phyloP scores from a whole-genome alignment of 495 filamentous ascomycete species.

The Mytilinidion resinicola region DNA sequence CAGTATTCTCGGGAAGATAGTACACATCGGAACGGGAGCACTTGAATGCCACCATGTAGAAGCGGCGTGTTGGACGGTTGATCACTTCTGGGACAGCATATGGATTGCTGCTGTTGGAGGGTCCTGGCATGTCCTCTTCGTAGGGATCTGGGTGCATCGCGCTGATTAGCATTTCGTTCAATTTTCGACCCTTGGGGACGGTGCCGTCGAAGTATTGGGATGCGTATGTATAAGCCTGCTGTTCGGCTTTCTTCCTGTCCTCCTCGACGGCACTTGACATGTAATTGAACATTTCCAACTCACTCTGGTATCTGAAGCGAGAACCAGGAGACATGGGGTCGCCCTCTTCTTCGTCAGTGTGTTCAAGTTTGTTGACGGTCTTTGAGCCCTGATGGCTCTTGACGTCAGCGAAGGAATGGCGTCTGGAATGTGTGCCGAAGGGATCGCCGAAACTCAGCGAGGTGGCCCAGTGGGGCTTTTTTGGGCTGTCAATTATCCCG shows the following conservation, averaged over 20 bases:
- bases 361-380: background rate
- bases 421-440: slow-evolving; percentile 72
- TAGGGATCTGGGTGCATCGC: slow-evolving; percentile 19
- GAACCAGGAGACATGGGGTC: slow-evolving; percentile 2
- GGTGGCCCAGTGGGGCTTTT: slow-evolving; percentile 80
- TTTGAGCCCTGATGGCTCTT: slow-evolving; percentile 31
- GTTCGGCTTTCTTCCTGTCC: background rate
- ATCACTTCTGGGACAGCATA: slow-evolving; percentile 11
- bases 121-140: too few relatives aligned
- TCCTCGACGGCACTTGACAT: background rate
- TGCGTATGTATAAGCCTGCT: background rate
- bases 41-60: slow-evolving; percentile 94
- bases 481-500: slow-evolving; percentile 7
- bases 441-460: slow-evolving; percentile 71
- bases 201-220: slow-evolving; percentile 22
- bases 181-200: background rate
- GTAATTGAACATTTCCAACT: background rate
- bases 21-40: slow-evolving; percentile 91
- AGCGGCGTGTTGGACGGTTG: slow-evolving; percentile 63
- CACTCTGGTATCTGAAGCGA: background rate
- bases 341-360: slow-evolving; percentile 21
- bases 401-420: slow-evolving; percentile 94
- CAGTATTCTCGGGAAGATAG: slow-evolving; percentile 91
- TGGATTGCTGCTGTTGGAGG: slow-evolving; percentile 2
- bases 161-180: slow-evolving; percentile 4